Evolutionary conservation across 2,329 filamentous ascomycete genomes (phyloP), one percentile per base, ranked within the genome.

Genomic region (Paecilomyces niveus): DNA sequence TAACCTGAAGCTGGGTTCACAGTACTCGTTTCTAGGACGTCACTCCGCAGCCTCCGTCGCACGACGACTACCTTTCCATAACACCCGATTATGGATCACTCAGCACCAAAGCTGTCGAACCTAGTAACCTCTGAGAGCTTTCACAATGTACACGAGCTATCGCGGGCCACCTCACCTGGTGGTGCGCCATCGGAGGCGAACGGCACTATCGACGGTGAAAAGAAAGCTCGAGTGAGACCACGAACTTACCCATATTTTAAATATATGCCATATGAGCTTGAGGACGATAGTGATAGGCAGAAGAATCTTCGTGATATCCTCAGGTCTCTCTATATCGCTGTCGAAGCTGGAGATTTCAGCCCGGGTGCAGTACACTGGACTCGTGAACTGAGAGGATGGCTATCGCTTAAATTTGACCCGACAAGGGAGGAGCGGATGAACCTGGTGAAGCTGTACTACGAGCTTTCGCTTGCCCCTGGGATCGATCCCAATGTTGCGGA

Each of bases 351-450:
- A 64, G 94, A 99, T 75, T 97, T 97, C 75, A 88, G 89, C 24
- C 90, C 93, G 0, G 94, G 94, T 33, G 94, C 93, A 29, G 82
- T 96, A 61, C 93, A 99, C 76, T 99, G 94, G 94, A 97, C 94
- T 15, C 87, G 93, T 65, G 94, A 99, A 83, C 87, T 99, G 54
- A 86, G 92, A 70, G 90, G 89, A 75, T 99, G 95, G 94, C 82
- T 99, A 64, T 89, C 89, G 57, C 85, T 99, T 75, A 99, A 99
- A 81, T 99, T 99, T 72, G 93, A 99, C 77, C 91, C 96, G 72
- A 90, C 91, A 54, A 86, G 90, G 67, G 87, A 89, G 71, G 86
- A 92, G 65, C 84, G 95, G 59, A 86, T 92, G 54, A 90, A 85
- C 74, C 84, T 99, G 31, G 89, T 94, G 31, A 89, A 88, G 76